Percentiles rank a stretch among this genome's conserved stretches.
Evolutionary conservation across 768 basidiomycete species (phyloP).

Genomic region (Saitozyma podzolica): DNA sequence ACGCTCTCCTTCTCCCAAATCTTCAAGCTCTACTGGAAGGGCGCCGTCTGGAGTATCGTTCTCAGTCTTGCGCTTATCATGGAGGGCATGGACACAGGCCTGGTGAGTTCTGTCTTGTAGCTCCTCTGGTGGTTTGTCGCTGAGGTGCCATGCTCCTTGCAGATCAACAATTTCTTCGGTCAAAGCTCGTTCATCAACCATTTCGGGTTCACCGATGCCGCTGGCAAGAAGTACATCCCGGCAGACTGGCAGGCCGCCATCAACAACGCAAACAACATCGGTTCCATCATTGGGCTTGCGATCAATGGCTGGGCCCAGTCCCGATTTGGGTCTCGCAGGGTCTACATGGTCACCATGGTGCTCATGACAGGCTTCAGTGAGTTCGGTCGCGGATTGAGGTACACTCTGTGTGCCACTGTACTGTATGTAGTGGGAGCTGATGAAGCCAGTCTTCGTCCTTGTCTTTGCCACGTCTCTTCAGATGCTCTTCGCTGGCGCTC

Average conservation of each 20-base stretch:
- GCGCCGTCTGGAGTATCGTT: slow-evolving; percentile 34
- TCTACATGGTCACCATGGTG: slow-evolving; percentile 14
- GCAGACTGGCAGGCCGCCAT: slow-evolving; percentile 25
- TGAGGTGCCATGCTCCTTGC: slow-evolving; percentile 1
- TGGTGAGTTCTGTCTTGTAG: slow-evolving; percentile 6
- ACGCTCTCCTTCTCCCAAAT: neutral
- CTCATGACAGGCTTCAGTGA: slow-evolving; percentile 15
- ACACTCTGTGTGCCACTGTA: neutral
- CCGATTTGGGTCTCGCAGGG: slow-evolving; percentile 20
- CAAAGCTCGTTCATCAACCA: slow-evolving; percentile 26
- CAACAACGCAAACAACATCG: slow-evolving; percentile 15
- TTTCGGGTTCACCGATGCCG: slow-evolving; percentile 18
- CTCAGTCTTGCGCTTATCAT: slow-evolving; percentile 20
- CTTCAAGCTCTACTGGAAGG: slow-evolving; percentile 42
- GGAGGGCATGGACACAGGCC: slow-evolving; percentile 26
- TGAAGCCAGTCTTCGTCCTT: slow-evolving; percentile 17
- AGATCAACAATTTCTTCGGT: slow-evolving; percentile 21
- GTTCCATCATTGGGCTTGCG: slow-evolving; percentile 25
- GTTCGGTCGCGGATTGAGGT: neutral
- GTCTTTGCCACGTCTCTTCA: slow-evolving; percentile 23
- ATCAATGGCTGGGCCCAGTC: slow-evolving; percentile 18
- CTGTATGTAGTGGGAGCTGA: neutral
- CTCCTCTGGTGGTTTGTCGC: neutral
- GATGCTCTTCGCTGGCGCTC: slow-evolving; percentile 25
- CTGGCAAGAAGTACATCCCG: slow-evolving; percentile 19